Evolutionary conservation across 148 eudicot genomes (phyloP).

Genomic region (Arctostaphylos glauca): DNA sequence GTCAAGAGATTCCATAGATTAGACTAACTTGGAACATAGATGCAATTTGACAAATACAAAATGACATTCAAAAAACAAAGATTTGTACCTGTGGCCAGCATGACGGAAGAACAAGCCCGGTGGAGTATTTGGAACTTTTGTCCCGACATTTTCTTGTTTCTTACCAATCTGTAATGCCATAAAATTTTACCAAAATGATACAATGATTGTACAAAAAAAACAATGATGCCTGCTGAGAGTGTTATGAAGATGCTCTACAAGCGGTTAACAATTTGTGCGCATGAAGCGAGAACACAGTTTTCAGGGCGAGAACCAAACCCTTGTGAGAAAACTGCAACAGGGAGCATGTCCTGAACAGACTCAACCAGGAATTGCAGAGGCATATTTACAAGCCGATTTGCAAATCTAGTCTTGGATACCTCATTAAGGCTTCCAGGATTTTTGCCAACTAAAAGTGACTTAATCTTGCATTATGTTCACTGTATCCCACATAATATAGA

Average conservation of each 20-base stretch:
- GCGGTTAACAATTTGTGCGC: background rate
- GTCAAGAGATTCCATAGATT: background rate
- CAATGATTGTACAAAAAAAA: background rate
- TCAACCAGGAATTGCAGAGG: background rate
- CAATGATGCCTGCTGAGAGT: background rate
- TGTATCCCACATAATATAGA: background rate
- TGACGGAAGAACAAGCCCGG: conserved; percentile 84
- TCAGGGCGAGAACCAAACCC: background rate
- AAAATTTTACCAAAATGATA: conserved; percentile 6
- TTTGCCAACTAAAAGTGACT: background rate
- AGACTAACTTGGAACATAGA: background rate
- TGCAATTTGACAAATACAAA: background rate
- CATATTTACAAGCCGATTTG: background rate
- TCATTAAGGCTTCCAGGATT: background rate
- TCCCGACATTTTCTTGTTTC: conserved; percentile 31
- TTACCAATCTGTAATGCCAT: conserved; percentile 50
- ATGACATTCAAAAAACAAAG: background rate
- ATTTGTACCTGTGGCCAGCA: conserved; percentile 86
- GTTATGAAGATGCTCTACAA: background rate
- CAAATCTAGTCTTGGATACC: background rate
- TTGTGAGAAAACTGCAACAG: background rate
- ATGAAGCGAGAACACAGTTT: background rate
- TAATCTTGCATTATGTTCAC: background rate
- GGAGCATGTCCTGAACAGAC: background rate
- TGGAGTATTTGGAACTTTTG: conserved; percentile 36